These are phyloP conservation scores for Gonapodya sp. DNA, from an alignment of 192 early-diverging fungal species.

Conservation along the genomic window DNA sequence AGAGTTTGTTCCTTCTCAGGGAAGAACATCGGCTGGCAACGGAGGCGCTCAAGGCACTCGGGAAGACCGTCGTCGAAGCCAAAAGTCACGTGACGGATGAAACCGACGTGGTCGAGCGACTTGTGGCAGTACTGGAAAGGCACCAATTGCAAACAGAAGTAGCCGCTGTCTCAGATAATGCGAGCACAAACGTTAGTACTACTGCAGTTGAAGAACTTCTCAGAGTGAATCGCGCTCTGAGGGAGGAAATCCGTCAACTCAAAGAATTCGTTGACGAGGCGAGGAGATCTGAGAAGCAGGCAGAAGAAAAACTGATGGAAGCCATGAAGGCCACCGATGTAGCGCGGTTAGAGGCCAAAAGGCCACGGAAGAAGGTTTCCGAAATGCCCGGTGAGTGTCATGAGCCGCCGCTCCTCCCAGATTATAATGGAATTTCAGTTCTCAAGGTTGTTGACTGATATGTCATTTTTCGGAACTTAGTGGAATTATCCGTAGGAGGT, in stretches of 20 bases:
- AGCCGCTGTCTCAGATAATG: no score
- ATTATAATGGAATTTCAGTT: no score
- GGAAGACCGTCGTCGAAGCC: not conserved
- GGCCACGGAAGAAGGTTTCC: not conserved
- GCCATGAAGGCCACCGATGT: not conserved
- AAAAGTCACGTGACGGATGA: not conserved
- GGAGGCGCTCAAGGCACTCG: not conserved
- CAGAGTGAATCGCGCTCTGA: not conserved
- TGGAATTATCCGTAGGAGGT: not conserved
- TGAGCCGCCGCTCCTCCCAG: no score
- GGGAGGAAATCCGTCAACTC: not conserved
- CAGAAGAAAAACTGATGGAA: not conserved
- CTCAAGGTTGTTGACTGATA: no score
- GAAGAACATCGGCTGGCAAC: not conserved
- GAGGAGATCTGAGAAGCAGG: not conserved
- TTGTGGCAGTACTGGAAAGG: not conserved
- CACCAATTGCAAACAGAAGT: no score
- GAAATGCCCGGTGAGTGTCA: not conserved
- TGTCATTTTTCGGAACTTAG: not conserved
- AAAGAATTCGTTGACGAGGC: not conserved
- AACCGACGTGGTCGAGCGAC: not conserved
- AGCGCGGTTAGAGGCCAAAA: not conserved
- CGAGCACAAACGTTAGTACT: no score
- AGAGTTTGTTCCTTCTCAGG: not conserved
- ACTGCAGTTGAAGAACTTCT: not conserved